Conservation (phyloP, 768 basidiomycete species). For the Rhizopogon rudus region DNA sequence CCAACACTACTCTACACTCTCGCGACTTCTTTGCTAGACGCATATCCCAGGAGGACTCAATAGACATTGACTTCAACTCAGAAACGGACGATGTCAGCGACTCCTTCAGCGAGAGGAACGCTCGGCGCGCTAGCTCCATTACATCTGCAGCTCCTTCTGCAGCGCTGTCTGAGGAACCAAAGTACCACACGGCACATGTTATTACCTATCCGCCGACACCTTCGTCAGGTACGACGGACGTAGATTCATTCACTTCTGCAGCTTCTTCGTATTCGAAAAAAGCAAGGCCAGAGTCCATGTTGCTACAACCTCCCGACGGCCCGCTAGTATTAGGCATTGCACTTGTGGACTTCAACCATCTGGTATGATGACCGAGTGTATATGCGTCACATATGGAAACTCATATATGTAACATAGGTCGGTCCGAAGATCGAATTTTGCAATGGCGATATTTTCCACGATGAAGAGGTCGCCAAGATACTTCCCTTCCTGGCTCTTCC, state of each 20-base stretch:
- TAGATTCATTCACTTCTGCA: slow-evolving; percentile 57
- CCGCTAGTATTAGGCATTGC: slow-evolving; percentile 82
- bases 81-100: slow-evolving; percentile 51
- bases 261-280: slow-evolving; percentile 56
- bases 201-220: slow-evolving; percentile 60
- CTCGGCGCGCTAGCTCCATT: slow-evolving; percentile 41
- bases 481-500: slow-evolving; percentile 95
- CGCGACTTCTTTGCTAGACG: slow-evolving; percentile 33
- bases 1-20: slow-evolving; percentile 13
- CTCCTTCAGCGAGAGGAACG: slow-evolving; percentile 31
- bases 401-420: slow-evolving; percentile 43
- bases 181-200: slow-evolving; percentile 20
- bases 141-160: slow-evolving; percentile 49
- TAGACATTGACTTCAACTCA: slow-evolving; percentile 51
- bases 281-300: slow-evolving; percentile 72
- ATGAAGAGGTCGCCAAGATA: slow-evolving; percentile 80
- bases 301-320: slow-evolving; percentile 50
- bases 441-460: slow-evolving; percentile 71
- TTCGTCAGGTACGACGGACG: slow-evolving; percentile 39
- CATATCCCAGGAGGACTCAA: slow-evolving; percentile 40
- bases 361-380: slow-evolving; percentile 45
- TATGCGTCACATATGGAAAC: slow-evolving; percentile 7
- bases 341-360: slow-evolving; percentile 92
- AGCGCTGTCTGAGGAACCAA: slow-evolving; percentile 29
- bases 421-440: slow-evolving; percentile 90